Evolutionary conservation across 306 rosid genomes (phyloP).

Genomic region (Vicia villosa): DNA sequence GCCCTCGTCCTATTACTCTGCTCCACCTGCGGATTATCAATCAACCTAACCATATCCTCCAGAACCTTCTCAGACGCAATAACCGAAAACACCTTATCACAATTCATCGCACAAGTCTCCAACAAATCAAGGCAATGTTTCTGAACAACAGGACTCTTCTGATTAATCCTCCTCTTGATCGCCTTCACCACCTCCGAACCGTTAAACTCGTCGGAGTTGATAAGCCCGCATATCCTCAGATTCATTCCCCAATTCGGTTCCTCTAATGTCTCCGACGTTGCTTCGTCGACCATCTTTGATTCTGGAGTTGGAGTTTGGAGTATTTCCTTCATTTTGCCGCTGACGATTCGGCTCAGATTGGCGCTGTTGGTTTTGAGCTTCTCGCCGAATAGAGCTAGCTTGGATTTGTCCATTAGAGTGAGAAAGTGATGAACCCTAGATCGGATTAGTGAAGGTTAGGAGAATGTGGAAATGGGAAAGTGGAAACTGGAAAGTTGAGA

Average conservation of each 20-base stretch:
- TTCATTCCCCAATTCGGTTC: constrained; percentile 81
- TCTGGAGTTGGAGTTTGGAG: constrained; percentile 68
- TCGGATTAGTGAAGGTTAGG: not conserved
- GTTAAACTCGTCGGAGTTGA: constrained; percentile 57
- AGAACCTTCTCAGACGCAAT: constrained; percentile 80
- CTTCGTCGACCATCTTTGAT: constrained; percentile 80
- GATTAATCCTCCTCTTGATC: constrained; percentile 60
- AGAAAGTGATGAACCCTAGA: constrained; percentile 8
- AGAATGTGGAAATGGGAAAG: constrained; percentile 3
- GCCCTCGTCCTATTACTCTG: constrained; percentile 47
- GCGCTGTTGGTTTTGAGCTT: constrained; percentile 72
- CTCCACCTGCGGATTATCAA: constrained; percentile 51
- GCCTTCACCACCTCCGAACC: constrained; percentile 67
- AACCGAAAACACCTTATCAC: constrained; percentile 81
- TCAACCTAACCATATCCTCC: constrained; percentile 63
- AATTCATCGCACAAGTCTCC: constrained; percentile 72
- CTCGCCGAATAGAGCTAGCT: constrained; percentile 62
- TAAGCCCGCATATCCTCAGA: constrained; percentile 71
- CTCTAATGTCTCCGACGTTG: constrained; percentile 59
- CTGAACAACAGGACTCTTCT: constrained; percentile 55
- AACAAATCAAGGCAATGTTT: constrained; percentile 65
- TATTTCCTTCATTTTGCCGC: constrained; percentile 72
- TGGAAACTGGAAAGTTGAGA: constrained; percentile 6
- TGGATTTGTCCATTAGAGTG: constrained; percentile 59
- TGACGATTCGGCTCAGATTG: constrained; percentile 71